These are phyloP conservation scores for Rosa persica DNA, from an alignment of 306 rosid species.

Conservation along the genomic window DNA sequence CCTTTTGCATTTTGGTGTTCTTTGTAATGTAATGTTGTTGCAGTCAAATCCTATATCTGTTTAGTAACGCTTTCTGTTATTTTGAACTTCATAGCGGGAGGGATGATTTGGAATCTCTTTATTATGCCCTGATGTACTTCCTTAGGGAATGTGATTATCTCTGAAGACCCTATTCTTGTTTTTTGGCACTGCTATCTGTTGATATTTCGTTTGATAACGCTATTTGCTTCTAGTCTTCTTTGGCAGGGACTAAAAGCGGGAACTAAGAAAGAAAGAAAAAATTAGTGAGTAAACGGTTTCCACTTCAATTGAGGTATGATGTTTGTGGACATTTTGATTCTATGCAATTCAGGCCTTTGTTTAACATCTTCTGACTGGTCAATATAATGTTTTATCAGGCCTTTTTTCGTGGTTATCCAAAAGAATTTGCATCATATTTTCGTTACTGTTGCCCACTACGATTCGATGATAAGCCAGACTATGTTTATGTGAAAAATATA, in stretches of 20 bases:
- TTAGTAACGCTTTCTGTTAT: conserved; percentile 34
- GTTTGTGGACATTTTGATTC: conserved; percentile 4
- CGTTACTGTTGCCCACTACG: conserved; percentile 93
- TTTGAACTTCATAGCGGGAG: conserved; percentile 61
- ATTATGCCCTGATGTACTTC: conserved; percentile 90
- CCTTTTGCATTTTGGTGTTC: conserved; percentile 14
- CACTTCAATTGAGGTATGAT: conserved; percentile 82
- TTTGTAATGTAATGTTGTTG: conserved; percentile 15
- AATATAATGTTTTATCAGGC: conserved; percentile 57
- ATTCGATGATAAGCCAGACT: conserved; percentile 95
- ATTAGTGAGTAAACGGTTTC: conserved; percentile 93
- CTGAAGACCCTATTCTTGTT: conserved; percentile 20
- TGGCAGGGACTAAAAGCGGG: conserved; percentile 99
- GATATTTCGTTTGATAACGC: conserved; percentile 25
- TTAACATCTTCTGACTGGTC: conserved; percentile 14
- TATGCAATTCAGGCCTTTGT: conserved; percentile 8
- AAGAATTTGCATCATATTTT: conserved; percentile 95
- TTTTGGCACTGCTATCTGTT: conserved; percentile 20
- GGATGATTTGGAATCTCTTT: conserved; percentile 98
- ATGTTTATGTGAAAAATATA: conserved; percentile 92
- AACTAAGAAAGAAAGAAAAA: conserved; percentile 84
- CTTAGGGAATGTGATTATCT: conserved; percentile 86
- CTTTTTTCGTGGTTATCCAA: conserved; percentile 89
- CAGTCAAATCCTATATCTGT: conserved; percentile 26
- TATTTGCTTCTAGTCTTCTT: conserved; percentile 65